These are phyloP conservation scores for Solanum tarapatanum DNA, from an alignment of 257 asterid species.

Conservation along the genomic window DNA sequence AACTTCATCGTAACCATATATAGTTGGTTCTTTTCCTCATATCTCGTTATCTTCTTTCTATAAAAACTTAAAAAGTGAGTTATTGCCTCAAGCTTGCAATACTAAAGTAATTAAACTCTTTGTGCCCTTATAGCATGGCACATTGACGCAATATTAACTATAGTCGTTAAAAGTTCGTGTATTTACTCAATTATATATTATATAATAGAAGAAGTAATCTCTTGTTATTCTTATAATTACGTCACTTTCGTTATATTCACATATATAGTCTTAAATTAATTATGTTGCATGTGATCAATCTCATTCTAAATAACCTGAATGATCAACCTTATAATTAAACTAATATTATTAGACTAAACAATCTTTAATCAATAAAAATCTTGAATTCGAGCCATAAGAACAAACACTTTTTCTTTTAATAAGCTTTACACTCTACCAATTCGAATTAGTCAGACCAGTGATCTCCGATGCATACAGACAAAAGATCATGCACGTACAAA, in stretches of 20 bases:
- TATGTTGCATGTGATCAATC: neutral
- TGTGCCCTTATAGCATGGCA: neutral
- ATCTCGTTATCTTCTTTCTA: neutral
- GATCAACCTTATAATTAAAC: neutral
- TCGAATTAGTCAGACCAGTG: neutral
- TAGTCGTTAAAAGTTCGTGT: neutral
- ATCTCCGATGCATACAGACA: neutral
- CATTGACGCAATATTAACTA: neutral
- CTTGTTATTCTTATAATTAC: neutral
- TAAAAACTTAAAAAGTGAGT: neutral
- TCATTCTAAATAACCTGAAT: neutral
- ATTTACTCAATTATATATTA: neutral
- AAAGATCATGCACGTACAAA: neutral
- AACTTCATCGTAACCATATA: neutral
- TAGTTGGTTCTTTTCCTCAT: neutral
- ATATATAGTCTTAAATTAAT: neutral
- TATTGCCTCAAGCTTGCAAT: neutral
- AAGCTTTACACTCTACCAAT: neutral
- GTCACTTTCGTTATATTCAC: neutral
- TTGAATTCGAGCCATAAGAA: neutral
- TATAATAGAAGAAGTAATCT: neutral
- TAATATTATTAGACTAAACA: neutral
- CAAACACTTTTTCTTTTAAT: neutral
- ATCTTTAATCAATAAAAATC: neutral
- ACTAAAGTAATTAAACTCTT: neutral